Conservation (phyloP, 345 rosid species). For the Murraya koenigii region DNA sequence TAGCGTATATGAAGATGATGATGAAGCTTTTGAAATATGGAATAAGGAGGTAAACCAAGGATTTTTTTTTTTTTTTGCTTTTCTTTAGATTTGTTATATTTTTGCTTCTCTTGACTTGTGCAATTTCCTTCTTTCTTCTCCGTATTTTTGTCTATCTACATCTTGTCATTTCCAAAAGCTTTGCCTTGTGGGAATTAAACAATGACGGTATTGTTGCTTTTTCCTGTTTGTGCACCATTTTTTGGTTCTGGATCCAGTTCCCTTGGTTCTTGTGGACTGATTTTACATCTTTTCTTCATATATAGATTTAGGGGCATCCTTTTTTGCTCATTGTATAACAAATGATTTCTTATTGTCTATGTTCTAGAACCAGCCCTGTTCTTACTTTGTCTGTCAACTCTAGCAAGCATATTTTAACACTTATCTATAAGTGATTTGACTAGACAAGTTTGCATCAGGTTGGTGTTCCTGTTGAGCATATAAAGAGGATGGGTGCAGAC, state of each 20-base stretch:
- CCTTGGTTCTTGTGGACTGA: background rate
- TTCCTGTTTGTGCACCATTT: background rate
- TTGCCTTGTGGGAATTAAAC: background rate
- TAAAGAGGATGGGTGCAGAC: constrained; percentile 89
- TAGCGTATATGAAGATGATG: constrained; percentile 80
- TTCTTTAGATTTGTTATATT: background rate
- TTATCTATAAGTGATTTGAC: constrained; percentile 12
- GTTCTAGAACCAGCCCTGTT: background rate
- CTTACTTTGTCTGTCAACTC: background rate
- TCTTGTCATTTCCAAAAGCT: background rate
- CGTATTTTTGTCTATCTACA: background rate
- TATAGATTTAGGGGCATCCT: background rate
- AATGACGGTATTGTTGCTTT: background rate
- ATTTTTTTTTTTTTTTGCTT: background rate
- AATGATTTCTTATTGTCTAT: background rate
- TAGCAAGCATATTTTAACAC: background rate
- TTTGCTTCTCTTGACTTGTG: background rate
- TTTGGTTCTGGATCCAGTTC: background rate
- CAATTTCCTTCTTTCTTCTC: background rate
- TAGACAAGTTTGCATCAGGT: constrained; percentile 40
- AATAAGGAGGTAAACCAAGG: constrained; percentile 52
- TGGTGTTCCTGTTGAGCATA: constrained; percentile 71
- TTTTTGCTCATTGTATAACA: background rate
- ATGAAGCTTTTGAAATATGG: constrained; percentile 91
- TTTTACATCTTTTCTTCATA: background rate